A percentile compares a stretch with the other conserved stretches of the same genome.
Evolutionary conservation across 495 filamentous ascomycete species (phyloP).

Genomic region (Polyplosphaeria fusca): DNA sequence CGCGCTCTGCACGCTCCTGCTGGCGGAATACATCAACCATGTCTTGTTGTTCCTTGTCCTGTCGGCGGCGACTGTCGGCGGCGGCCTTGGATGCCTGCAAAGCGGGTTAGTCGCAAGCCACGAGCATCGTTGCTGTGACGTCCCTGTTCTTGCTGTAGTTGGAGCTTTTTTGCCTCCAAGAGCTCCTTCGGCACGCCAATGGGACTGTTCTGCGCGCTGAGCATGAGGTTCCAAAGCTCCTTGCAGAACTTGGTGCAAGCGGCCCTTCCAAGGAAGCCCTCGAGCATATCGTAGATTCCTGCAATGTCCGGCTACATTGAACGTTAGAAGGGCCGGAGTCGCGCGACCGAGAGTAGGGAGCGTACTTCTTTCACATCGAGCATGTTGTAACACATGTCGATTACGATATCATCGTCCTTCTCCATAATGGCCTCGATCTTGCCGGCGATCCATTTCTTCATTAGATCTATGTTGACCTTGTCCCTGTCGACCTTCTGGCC

Average conservation of each 20-base stretch:
- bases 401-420: constrained; percentile 91
- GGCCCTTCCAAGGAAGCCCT: constrained; percentile 82
- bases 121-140: no score
- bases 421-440: constrained; percentile 83
- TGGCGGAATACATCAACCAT: constrained; percentile 64
- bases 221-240: constrained; percentile 83
- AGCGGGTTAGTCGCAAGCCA: neutral
- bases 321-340: constrained; percentile 8
- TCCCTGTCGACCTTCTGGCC: constrained; percentile 93
- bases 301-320: constrained; percentile 85
- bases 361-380: constrained; percentile 79
- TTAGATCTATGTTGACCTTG: constrained; percentile 94
- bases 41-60: constrained; percentile 64
- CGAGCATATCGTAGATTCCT: constrained; percentile 86
- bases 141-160: constrained; percentile 92
- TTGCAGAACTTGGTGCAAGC: constrained; percentile 81
- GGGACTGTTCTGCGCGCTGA: constrained; percentile 83
- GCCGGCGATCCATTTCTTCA: constrained; percentile 97
- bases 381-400: constrained; percentile 86
- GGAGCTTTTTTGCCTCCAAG: constrained; percentile 90
- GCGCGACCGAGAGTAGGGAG: constrained; percentile 49
- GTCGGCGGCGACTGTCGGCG: constrained; percentile 61
- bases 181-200: constrained; percentile 93
- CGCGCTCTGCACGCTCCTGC: constrained; percentile 48
- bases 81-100: constrained; percentile 71